Conservation (phyloP, 345 rosid species). For the Xanthoceras sorbifolium region DNA sequence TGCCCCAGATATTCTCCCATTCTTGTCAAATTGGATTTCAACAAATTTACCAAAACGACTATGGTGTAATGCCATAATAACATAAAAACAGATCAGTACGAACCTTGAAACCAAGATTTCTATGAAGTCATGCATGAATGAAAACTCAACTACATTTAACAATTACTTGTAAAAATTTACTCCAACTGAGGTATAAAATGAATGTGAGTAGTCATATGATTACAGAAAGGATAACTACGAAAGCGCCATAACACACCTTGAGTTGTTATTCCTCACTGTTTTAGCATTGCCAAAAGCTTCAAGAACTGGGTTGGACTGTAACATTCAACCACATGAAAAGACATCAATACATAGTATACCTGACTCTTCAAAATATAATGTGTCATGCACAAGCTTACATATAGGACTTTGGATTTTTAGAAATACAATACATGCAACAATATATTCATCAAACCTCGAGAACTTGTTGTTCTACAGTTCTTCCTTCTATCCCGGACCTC, state of each 20-base stretch:
- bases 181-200: background rate
- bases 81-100: conserved; percentile 19
- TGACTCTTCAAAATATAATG: background rate
- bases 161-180: background rate
- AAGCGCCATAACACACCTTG: conserved; percentile 51
- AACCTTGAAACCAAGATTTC: background rate
- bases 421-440: conserved; percentile 10
- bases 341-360: background rate
- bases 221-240: background rate
- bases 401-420: background rate
- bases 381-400: background rate
- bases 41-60: conserved; percentile 98
- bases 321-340: conserved; percentile 6
- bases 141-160: conserved; percentile 12
- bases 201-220: background rate
- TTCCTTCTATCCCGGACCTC: conserved; percentile 88
- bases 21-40: conserved; percentile 90
- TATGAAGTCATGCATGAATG: conserved; percentile 3
- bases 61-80: conserved; percentile 27
- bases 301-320: conserved; percentile 95
- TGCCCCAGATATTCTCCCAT: conserved; percentile 93
- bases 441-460: conserved; percentile 57
- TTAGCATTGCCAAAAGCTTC: conserved; percentile 99
- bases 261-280: conserved; percentile 91
- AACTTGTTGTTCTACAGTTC: conserved; percentile 97